Evolutionary conservation across 768 basidiomycete genomes (phyloP).

Genomic region (Coprinellus aureogranulatus): DNA sequence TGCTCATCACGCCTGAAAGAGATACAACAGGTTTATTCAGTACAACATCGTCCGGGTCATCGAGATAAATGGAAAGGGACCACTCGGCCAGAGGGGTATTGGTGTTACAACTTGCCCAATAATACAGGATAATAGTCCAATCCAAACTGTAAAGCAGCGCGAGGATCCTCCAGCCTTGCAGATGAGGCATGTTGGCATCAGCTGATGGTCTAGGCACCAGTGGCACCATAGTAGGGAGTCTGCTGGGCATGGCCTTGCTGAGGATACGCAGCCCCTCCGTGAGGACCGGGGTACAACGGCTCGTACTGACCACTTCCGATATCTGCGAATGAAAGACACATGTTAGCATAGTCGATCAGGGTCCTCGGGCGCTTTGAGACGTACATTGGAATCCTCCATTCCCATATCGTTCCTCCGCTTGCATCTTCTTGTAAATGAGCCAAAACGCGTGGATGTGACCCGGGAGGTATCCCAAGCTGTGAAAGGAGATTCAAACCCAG

Average conservation of each 20-base stretch:
- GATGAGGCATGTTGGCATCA: background rate
- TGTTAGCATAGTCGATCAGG: background rate
- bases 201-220: constrained; percentile 21
- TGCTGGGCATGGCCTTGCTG: constrained; percentile 18
- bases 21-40: too few species aligned
- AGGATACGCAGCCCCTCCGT: background rate
- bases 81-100: too few species aligned
- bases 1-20: too few species aligned
- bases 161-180: too few species aligned
- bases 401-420: constrained; percentile 82
- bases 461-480: constrained; percentile 77
- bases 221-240: constrained; percentile 44
- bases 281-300: constrained; percentile 30
- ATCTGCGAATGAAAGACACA: constrained; percentile 23
- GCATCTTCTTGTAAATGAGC: constrained; percentile 88
- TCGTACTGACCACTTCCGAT: constrained; percentile 42
- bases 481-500: background rate
- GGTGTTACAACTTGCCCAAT: too few species aligned
- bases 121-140: too few species aligned
- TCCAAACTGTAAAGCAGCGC: background rate
- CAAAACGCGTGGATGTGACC: constrained; percentile 80
- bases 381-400: constrained; percentile 71
- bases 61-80: too few species aligned
- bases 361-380: constrained; percentile 25
- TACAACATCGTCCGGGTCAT: too few species aligned